Evolutionary conservation across 208 protist genomes (phyloP).

Genomic region (Leptomonas pyrrhocoris): DNA sequence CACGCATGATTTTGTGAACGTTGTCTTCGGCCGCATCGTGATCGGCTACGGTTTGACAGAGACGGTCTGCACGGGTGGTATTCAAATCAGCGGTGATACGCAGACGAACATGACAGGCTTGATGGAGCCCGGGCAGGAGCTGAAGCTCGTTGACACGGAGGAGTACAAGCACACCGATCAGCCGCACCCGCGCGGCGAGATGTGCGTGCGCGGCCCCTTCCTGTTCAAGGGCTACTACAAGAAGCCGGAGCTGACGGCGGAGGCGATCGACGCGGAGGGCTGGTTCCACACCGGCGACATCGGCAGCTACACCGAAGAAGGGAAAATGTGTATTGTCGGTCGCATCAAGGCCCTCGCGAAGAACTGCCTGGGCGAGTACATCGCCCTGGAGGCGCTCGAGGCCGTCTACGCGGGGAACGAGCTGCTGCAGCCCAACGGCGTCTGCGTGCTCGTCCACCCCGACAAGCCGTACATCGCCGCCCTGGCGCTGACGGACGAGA

Average conservation of each 20-base stretch:
- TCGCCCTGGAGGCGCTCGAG: conserved; percentile 86
- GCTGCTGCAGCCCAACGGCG: conserved; percentile 68
- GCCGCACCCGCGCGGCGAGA: conserved; percentile 80
- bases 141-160: conserved; percentile 93
- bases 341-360: conserved; percentile 94
- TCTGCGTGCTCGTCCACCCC: conserved; percentile 85
- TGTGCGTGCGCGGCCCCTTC: conserved; percentile 76
- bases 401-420: conserved; percentile 67
- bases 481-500: conserved; percentile 58
- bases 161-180: conserved; percentile 84
- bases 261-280: conserved; percentile 84
- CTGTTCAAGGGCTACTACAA: conserved; percentile 93
- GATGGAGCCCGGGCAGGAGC: conserved; percentile 70
- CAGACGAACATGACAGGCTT: conserved; percentile 62
- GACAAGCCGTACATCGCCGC: conserved; percentile 73
- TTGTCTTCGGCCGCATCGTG: conserved; percentile 61
- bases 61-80: conserved; percentile 75
- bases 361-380: conserved; percentile 93
- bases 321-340: conserved; percentile 83
- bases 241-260: conserved; percentile 83
- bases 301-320: conserved; percentile 56
- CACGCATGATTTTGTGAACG: conserved; percentile 88
- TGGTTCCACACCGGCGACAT: conserved; percentile 94
- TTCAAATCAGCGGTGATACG: conserved; percentile 68
- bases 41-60: conserved; percentile 93